These are phyloP conservation scores for Styphnolobium japonicum DNA, from an alignment of 306 rosid species.

Conservation along the genomic window DNA sequence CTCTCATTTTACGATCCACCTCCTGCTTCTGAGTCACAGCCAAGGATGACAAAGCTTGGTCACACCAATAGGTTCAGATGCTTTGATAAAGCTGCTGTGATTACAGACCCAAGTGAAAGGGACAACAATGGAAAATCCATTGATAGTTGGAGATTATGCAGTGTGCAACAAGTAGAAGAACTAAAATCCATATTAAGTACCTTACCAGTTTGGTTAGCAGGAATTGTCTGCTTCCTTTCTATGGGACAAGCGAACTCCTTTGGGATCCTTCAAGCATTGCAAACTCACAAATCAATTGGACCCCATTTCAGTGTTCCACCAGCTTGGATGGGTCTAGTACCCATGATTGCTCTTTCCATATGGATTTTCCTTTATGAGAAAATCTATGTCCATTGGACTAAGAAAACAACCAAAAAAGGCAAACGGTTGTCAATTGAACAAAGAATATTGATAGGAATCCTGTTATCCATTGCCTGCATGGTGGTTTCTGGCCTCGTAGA, in stretches of 20 bases:
- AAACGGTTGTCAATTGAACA: slow-evolving; percentile 43
- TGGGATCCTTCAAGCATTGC: slow-evolving; percentile 59
- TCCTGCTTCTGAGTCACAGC: slow-evolving; percentile 6
- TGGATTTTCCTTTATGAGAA: slow-evolving; percentile 58
- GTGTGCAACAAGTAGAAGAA: slow-evolving; percentile 57
- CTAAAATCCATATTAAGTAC: slow-evolving; percentile 41
- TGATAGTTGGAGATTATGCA: slow-evolving; percentile 47
- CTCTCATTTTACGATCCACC: slow-evolving; percentile 39
- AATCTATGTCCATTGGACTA: slow-evolving; percentile 33
- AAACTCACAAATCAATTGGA: slow-evolving; percentile 48
- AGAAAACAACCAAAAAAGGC: background rate
- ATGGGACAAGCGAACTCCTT: slow-evolving; percentile 53
- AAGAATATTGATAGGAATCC: slow-evolving; percentile 40
- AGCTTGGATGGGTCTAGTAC: slow-evolving; percentile 55
- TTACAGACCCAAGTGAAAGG: slow-evolving; percentile 35
- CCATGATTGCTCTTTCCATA: slow-evolving; percentile 47
- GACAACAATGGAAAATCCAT: slow-evolving; percentile 32
- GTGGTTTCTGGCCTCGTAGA: slow-evolving; percentile 43
- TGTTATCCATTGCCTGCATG: slow-evolving; percentile 51
- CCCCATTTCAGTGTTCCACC: slow-evolving; percentile 51
- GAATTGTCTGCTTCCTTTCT: slow-evolving; percentile 45
- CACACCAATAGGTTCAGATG: slow-evolving; percentile 38
- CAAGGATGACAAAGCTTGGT: background rate
- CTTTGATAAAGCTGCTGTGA: slow-evolving; percentile 53
- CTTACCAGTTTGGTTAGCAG: slow-evolving; percentile 51